A percentile compares a stretch with the other conserved stretches of the same genome.
These are phyloP conservation scores for Flammula alnicola DNA, from an alignment of 1,284 basidiomycete species.

Conservation along the genomic window DNA sequence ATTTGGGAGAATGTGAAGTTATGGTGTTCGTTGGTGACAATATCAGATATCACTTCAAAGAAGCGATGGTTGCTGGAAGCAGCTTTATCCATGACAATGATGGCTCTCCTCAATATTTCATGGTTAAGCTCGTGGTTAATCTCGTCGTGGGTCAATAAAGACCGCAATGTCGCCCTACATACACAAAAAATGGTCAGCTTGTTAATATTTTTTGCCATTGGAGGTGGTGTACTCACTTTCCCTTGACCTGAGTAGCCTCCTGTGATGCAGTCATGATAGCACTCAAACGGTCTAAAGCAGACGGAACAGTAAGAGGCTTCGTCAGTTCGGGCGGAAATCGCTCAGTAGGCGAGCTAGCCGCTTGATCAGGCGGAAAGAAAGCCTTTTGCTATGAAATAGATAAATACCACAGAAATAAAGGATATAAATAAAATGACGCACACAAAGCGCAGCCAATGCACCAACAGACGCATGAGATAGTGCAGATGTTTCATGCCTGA, in stretches of 20 bases:
- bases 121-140: slow-evolving; percentile 67
- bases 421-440: slow-evolving; percentile 45
- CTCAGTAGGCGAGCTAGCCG: slow-evolving; percentile 67
- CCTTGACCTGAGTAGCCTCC: slow-evolving; percentile 51
- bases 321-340: slow-evolving; percentile 50
- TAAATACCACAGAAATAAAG: slow-evolving; percentile 14
- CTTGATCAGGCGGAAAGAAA: slow-evolving; percentile 66
- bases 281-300: slow-evolving; percentile 66
- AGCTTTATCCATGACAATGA: slow-evolving; percentile 61
- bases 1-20: slow-evolving; percentile 77
- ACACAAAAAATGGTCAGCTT: slow-evolving; percentile 16
- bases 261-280: slow-evolving; percentile 70
- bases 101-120: slow-evolving; percentile 75
- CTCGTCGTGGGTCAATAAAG: slow-evolving; percentile 68
- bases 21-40: slow-evolving; percentile 67
- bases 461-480: slow-evolving; percentile 82
- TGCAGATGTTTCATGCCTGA: slow-evolving; percentile 73
- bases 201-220: background rate
- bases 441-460: slow-evolving; percentile 86
- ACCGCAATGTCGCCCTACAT: slow-evolving; percentile 80
- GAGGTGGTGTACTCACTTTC: slow-evolving; percentile 56
- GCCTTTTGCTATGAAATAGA: slow-evolving; percentile 62
- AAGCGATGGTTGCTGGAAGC: slow-evolving; percentile 66
- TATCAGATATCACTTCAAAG: slow-evolving; percentile 82
- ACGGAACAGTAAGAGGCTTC: slow-evolving; percentile 55